Evolutionary conservation across 768 basidiomycete species (phyloP).

Genomic region (Tricholoma sp.): DNA sequence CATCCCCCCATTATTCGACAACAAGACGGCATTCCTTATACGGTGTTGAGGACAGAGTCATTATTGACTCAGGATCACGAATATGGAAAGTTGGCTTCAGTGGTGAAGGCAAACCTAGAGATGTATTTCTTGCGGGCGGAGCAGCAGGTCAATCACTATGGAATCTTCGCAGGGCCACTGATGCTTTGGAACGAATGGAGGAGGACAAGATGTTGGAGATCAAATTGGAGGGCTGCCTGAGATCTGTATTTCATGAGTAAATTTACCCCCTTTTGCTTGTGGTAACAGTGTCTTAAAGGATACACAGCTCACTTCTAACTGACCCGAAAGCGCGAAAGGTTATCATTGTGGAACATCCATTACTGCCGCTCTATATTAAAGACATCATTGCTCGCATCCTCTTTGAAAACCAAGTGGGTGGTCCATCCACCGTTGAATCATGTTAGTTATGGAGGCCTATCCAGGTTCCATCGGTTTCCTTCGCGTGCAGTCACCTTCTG

Average conservation of each 20-base stretch:
- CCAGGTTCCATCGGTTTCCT: slow-evolving; percentile 92
- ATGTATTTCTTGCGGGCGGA: slow-evolving; percentile 67
- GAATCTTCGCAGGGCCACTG: slow-evolving; percentile 52
- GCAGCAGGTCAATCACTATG: slow-evolving; percentile 46
- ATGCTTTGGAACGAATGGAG: slow-evolving; percentile 58
- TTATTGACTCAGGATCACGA: slow-evolving; percentile 91
- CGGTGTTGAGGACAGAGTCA: slow-evolving; percentile 92
- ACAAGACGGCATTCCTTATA: slow-evolving; percentile 90
- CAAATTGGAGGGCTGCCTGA: slow-evolving; percentile 60
- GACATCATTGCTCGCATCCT: slow-evolving; percentile 80
- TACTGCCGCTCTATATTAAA: slow-evolving; percentile 84
- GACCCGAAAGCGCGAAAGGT: slow-evolving; percentile 96
- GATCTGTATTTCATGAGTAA: slow-evolving; percentile 84
- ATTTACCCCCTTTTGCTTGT: slow-evolving; percentile 20
- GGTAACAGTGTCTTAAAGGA: slow-evolving; percentile 1
- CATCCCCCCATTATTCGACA: slow-evolving; percentile 81
- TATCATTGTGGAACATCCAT: slow-evolving; percentile 85
- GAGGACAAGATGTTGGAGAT: slow-evolving; percentile 69
- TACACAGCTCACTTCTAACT: slow-evolving; percentile 76
- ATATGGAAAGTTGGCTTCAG: slow-evolving; percentile 99
- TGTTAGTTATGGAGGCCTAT: not conserved
- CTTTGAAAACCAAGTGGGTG: slow-evolving; percentile 83
- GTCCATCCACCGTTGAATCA: not conserved
- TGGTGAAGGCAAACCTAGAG: slow-evolving; percentile 87
- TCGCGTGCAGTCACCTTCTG: slow-evolving; percentile 84